Base-by-base conservation (phyloP, 495 filamentous ascomycete genomes). In the Talaromyces liani region DNA sequence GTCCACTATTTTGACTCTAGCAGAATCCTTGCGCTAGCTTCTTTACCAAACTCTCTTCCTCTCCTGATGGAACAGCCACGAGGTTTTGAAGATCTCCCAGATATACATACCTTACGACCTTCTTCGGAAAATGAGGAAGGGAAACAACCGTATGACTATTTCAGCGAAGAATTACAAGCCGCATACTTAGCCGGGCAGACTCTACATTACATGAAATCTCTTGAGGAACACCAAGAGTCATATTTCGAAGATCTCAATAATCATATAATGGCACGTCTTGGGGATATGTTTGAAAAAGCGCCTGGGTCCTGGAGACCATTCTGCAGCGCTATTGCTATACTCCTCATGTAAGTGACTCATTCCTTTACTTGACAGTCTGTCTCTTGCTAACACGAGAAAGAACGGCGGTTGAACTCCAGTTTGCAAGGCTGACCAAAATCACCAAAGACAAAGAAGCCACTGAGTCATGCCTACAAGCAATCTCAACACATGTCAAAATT, bases 11-110 rank as follows among this genome's bases (percentile, higher is more conserved):
- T 54, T 54, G 3, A 24, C 49, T 10, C 24, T 24, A 18, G 49
- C 10, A 54, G 49, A 22, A 24, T 54, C 24, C 49, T 54, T 54
- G 49, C 49, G 18, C 24, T 54, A 27, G 49, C 49, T 18, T 54
- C 49, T 9, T 54, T 54, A 14, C 49, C 49, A 10, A 25, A 54
- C 6, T 8, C 3, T 54, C 12, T 54, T 14, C 58, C 58, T 60
- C 34, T 60, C 7, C 31, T 60, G 3, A 60, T 60, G n/a, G 58
- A 60, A 33, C 58, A 60, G 24, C 58, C 58, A 25, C 31, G 31
- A 18, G 20, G 4, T 3, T 60, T 8, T 20, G n/a, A 18, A 39
- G 58, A 60, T 14, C 41, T n/a, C 3, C 41, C 41, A 7, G 16
- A n/a, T 16, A n/a, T 45, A 7, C 41, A 45, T 6, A 12, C 8